Conservation (phyloP, 1,284 basidiomycete genomes). For the Apiotrichum veenhuisii region DNA sequence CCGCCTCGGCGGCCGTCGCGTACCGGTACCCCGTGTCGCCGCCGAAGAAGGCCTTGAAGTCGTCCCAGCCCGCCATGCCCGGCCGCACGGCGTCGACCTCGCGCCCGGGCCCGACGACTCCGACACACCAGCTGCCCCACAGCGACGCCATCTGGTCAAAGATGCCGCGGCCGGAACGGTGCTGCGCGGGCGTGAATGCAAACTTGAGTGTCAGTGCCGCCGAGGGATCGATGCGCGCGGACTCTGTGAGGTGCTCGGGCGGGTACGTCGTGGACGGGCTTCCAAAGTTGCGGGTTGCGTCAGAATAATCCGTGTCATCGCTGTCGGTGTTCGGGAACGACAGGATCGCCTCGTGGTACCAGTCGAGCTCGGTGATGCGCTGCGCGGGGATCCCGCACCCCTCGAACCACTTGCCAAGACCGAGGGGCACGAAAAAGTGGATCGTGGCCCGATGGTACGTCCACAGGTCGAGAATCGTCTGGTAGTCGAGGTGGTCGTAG, state of each 20-base stretch:
- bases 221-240: conserved; percentile 6
- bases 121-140: conserved; percentile 48
- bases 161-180: conserved; percentile 45
- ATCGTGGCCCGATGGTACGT: conserved; percentile 38
- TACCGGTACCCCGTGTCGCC: conserved; percentile 51
- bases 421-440: conserved; percentile 48
- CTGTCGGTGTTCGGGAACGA: conserved; percentile 22
- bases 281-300: background rate
- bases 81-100: conserved; percentile 17
- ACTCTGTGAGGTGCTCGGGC: background rate
- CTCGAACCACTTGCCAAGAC: conserved; percentile 44
- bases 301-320: background rate
- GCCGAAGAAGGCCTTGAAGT: conserved; percentile 47
- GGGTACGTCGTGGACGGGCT: background rate
- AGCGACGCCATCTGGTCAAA: conserved; percentile 49
- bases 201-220: conserved; percentile 38
- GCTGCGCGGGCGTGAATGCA: conserved; percentile 48
- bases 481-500: conserved; percentile 50
- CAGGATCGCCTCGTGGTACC: conserved; percentile 47
- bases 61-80: conserved; percentile 34
- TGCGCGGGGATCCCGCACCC: conserved; percentile 34
- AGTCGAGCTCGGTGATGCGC: conserved; percentile 48
- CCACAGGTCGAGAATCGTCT: conserved; percentile 47
- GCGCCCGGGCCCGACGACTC: conserved; percentile 33
- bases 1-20: conserved; percentile 40